Percentiles rank a stretch among this genome's conserved stretches.
Conservation (phyloP, 805 yeast genomes). For the Saturnispora silvae region DNA sequence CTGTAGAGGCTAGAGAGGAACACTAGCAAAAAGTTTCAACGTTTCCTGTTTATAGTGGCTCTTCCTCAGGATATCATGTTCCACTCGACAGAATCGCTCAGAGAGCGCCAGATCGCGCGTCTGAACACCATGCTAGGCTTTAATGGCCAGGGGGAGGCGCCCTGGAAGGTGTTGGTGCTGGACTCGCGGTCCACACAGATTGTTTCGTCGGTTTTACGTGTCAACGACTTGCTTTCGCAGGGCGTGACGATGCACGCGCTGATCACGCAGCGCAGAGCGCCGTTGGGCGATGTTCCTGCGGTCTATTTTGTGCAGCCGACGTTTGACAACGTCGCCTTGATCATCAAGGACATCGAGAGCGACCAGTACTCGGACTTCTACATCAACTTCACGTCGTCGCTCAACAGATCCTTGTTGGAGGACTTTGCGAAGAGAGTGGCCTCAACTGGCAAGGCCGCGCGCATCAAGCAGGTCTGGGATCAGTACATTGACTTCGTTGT, state of each 20-base stretch:
- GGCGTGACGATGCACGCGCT: conserved; percentile 88
- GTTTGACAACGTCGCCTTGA: conserved; percentile 54
- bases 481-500: conserved; percentile 89
- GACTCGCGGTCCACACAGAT: conserved; percentile 77
- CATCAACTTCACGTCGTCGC: conserved; percentile 76
- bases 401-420: conserved; percentile 72
- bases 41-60: background rate
- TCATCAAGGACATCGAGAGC: conserved; percentile 60
- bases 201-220: conserved; percentile 83
- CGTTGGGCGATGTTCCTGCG: conserved; percentile 90
- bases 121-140: conserved; percentile 80
- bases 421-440: conserved; percentile 81
- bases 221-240: conserved; percentile 77
- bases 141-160: conserved; percentile 42
- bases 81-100: conserved; percentile 13
- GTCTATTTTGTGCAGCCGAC: conserved; percentile 89
- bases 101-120: conserved; percentile 25
- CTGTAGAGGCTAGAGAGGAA: too few relatives aligned
- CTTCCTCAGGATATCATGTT: conserved; percentile 14
- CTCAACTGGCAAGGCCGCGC: conserved; percentile 53
- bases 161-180: conserved; percentile 87
- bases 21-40: background rate
- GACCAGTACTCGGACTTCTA: conserved; percentile 74
- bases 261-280: conserved; percentile 60
- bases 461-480: conserved; percentile 82